Base-by-base conservation (phyloP, 179 eudicot species). In the Silene noctiflora region DNA sequence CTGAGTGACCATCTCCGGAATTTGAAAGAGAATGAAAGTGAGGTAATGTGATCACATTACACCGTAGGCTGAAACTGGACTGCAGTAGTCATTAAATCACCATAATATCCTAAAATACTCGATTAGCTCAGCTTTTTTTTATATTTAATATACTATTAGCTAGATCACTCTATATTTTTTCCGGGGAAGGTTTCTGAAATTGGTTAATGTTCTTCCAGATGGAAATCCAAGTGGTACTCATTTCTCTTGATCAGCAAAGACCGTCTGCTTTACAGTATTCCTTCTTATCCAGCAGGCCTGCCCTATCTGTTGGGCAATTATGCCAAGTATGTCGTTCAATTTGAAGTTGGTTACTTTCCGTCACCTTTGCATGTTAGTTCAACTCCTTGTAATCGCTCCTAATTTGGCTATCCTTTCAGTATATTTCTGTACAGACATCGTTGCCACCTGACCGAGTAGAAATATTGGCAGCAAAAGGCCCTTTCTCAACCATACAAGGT, bases 341-440 rank as follows among this genome's bases (percentile, higher is more conserved):
- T 64, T 29, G 25, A 29, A 16, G 55, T 4, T 29, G 17, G n/a
- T 60, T 59, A 19, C 12, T 48, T 44, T 22, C 11, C 35, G 9
- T 46, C 3, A 22, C 22, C 9, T 44, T n/a, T 10, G 4, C 19
- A 22, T 79, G 2, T 25, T 1, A 16, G 48, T 33, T 35, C 44
- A 59, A 29, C 33, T 24, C 60, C 62, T 59, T 68, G 62, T 35
- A 7, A 35, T 67, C 13, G 68, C 67, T 24, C 59, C 39, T 51
- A 22, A 19, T 25, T 22, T 63, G 75, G 70, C 20, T 71, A 22
- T 48, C 65, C 17, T 75, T 71, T 86, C 87, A 91, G 96, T 85
- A 83, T 76, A 83, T 91, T 75, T 83, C 96, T 46, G 44, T 64
- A 60, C 87, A 91, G 83, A 89, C 88, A 62, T 69, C 88, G 20